Conservation (phyloP, 1,284 basidiomycete genomes). For the Ceratobasidium sp. region DNA sequence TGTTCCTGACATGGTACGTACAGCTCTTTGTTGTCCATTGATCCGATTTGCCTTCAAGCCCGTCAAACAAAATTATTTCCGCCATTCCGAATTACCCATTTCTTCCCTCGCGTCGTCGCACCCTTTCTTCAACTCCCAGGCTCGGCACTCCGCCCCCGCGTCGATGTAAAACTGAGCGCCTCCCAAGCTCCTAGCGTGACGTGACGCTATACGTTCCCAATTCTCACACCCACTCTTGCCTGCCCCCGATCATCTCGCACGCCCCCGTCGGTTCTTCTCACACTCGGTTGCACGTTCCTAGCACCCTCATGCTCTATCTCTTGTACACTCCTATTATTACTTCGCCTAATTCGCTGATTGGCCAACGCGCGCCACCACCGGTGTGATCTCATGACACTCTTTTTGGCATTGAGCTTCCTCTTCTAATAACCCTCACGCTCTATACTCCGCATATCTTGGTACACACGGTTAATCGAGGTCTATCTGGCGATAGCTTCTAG, state of each 20-base stretch:
- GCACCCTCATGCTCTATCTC: not conserved
- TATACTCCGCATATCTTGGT: not conserved
- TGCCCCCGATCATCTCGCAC: slow-evolving; percentile 27
- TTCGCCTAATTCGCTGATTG: not conserved
- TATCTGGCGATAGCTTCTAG: not conserved
- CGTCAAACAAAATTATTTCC: not conserved
- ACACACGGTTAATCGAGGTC: not conserved
- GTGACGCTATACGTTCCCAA: slow-evolving; percentile 12
- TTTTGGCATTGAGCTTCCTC: not conserved
- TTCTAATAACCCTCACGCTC: slow-evolving; percentile 23
- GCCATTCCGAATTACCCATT: not conserved
- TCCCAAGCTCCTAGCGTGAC: slow-evolving; percentile 18
- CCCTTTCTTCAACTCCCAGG: not conserved
- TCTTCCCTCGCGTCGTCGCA: not conserved
- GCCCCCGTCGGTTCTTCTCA: slow-evolving; percentile 31
- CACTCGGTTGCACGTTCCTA: slow-evolving; percentile 34
- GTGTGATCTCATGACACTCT: not conserved
- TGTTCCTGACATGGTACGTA: slow-evolving; percentile 37
- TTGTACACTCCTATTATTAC: not conserved
- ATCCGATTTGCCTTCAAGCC: not conserved
- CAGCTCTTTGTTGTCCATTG: not conserved
- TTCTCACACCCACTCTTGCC: slow-evolving; percentile 32
- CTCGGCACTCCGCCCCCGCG: not conserved
- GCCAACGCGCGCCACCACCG: slow-evolving; percentile 19
- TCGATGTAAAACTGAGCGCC: not conserved